Evolutionary conservation across 2,329 filamentous ascomycete genomes (phyloP), one percentile per base, ranked within the genome.

Genomic region (Akanthomyces dipterigenus): DNA sequence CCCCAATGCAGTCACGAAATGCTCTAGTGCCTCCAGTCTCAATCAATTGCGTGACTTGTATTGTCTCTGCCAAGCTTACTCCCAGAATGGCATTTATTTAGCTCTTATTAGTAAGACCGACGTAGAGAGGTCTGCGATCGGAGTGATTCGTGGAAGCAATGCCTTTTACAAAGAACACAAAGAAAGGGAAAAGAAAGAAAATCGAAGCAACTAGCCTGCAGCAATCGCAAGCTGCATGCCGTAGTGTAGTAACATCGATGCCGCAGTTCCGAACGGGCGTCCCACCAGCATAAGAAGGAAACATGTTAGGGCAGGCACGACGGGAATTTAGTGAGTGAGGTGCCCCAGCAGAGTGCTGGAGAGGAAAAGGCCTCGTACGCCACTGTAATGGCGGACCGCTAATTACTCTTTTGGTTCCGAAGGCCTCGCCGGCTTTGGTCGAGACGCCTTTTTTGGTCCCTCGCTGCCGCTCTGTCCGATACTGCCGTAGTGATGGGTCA

Each of bases 341-440:
- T 16, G 34, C 53, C 53, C 38, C 38, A 45, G 22, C 12, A 26
- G 18, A 28, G 38, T 11, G 53, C 38, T 43, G 38, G 3, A 53
- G 11, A n/a, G 8, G 22, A 36, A 60, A 59, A 60, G 53, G 56
- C 56, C 56, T 51, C 56, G 45, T 24, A 60, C 56, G 56, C 56
- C 56, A 60, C 46, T 45, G 36, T 34, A 6, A 11, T 22, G 49
- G 16, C 5, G 56, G 56, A 45, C 56, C 56, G 56, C 56, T 53
- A 60, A 60, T 60, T 60, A 60, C 56, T 45, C 26, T 26, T 45
- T 53, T 51, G 48, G 56, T 45, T 53, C 46, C 56, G 48, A 60
- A 14, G 38, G 12, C n/a, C 14, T 58, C 20, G 48, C 56, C 56
- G 38, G 38, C 46, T 53, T 51, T 51, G 56, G 56, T 53, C 48